These are phyloP conservation scores for Pulveroboletus sp. DNA, from an alignment of 768 basidiomycete species.

Conservation along the genomic window DNA sequence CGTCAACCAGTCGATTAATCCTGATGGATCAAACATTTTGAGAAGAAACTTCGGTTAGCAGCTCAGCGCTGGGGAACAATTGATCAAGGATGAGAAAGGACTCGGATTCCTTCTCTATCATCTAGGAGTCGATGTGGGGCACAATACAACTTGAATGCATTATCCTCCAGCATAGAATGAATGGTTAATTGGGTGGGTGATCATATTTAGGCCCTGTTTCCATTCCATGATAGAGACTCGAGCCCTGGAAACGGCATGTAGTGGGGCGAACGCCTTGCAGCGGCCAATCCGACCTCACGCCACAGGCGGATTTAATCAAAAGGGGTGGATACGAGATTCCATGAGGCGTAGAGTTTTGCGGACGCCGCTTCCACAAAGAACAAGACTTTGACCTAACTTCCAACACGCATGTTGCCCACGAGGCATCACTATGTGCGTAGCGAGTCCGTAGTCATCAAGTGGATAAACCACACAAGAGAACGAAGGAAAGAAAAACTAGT, in stretches of 20 bases:
- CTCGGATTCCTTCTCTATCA: too few relatives aligned
- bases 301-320: background rate
- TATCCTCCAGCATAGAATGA: too few relatives aligned
- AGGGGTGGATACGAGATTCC: background rate
- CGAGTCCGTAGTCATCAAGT: background rate
- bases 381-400: background rate
- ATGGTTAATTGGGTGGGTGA: background rate
- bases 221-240: background rate
- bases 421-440: background rate
- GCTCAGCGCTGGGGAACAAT: too few relatives aligned
- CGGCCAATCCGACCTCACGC: background rate
- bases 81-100: too few relatives aligned
- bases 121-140: too few relatives aligned
- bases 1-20: too few relatives aligned
- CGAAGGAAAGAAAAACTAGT: background rate
- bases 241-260: background rate
- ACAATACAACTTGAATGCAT: too few relatives aligned
- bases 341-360: constrained; percentile 6
- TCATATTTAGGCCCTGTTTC: background rate
- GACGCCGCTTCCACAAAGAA: background rate
- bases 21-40: too few relatives aligned
- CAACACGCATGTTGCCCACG: constrained; percentile 1
- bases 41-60: too few relatives aligned
- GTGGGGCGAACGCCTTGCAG: background rate
- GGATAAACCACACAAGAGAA: background rate